Percentiles rank a stretch among this genome's conserved stretches.
Evolutionary conservation across 2,329 filamentous ascomycete genomes (phyloP).

Genomic region (Diatrype stigma): DNA sequence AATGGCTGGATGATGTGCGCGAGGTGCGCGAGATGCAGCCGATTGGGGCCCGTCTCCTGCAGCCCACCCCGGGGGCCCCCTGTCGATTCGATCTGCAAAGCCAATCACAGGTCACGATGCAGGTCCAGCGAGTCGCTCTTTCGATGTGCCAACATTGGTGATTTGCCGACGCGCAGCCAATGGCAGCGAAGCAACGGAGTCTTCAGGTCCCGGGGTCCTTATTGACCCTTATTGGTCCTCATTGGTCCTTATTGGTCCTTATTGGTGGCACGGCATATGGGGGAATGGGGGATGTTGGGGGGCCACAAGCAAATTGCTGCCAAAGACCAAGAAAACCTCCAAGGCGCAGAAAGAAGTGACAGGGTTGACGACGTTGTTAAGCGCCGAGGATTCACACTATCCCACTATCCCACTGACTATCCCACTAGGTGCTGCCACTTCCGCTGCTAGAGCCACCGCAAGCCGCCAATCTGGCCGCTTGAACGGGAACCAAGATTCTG

Average conservation of each 20-base stretch:
- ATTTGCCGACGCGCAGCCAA: conserved; percentile 25
- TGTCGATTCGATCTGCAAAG: conserved; percentile 10
- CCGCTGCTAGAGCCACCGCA: background rate
- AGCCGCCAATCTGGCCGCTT: no score
- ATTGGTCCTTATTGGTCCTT: no score
- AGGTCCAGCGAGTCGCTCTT: conserved; percentile 25
- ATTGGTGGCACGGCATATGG: conserved; percentile 4
- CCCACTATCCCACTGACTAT: background rate
- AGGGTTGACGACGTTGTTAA: background rate
- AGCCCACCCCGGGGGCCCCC: conserved; percentile 5
- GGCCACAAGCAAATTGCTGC: conserved; percentile 8
- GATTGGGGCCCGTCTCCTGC: conserved; percentile 3
- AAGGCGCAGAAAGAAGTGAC: no score
- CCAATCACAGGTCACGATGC: conserved; percentile 22
- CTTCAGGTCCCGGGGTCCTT: conserved; percentile 9
- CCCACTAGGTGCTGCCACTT: background rate
- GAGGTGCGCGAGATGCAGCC: conserved; percentile 16
- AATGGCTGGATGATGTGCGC: conserved; percentile 24
- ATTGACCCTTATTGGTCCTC: no score
- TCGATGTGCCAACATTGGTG: conserved; percentile 19
- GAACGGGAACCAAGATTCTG: no score
- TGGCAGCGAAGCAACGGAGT: conserved; percentile 13
- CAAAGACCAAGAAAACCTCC: no score
- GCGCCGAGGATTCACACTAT: background rate
- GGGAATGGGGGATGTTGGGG: no score